These are phyloP conservation scores for Aspergillus panamensis DNA, from an alignment of 495 filamentous ascomycete genomes.

Conservation along the genomic window DNA sequence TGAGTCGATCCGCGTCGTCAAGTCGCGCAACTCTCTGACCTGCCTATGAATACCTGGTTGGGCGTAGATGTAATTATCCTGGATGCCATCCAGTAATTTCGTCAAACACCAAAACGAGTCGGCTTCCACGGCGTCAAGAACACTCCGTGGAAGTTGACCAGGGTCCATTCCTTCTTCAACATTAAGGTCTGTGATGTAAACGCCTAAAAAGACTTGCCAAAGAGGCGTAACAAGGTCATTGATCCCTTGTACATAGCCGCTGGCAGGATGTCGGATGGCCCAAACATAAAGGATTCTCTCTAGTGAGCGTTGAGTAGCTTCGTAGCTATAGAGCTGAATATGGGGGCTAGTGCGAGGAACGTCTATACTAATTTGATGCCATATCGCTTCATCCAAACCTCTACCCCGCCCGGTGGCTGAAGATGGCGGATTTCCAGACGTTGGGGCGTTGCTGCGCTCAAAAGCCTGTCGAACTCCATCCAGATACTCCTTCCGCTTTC, in stretches of 20 bases:
- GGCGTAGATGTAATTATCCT: slow-evolving; percentile 97
- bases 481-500: slow-evolving; percentile 94
- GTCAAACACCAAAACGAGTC: slow-evolving; percentile 98
- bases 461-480: slow-evolving; percentile 96
- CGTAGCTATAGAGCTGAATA: slow-evolving; percentile 89
- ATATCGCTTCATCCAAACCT: slow-evolving; percentile 90
- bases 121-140: slow-evolving; percentile 94
- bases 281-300: slow-evolving; percentile 96
- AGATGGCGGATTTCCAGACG: slow-evolving; percentile 32
- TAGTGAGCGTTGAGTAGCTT: slow-evolving; percentile 88
- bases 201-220: slow-evolving; percentile 93
- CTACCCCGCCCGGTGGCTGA: slow-evolving; percentile 51
- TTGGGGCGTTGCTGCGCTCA: slow-evolving; percentile 57
- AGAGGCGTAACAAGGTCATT: slow-evolving; percentile 98
- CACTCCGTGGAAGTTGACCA: slow-evolving; percentile 82
- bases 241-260: slow-evolving; percentile 97
- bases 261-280: slow-evolving; percentile 95
- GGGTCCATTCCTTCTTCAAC: slow-evolving; percentile 95
- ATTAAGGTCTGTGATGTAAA: slow-evolving; percentile 89
- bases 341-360: slow-evolving; percentile 96
- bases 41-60: slow-evolving; percentile 96
- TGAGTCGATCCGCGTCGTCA: slow-evolving; percentile 85
- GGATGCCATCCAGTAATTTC: slow-evolving; percentile 93
- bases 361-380: slow-evolving; percentile 99
- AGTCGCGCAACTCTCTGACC: slow-evolving; percentile 79